phyloP scores from a whole-genome alignment of 1,284 basidiomycete genomes.

The Phellopilus nigrolimitatus region DNA sequence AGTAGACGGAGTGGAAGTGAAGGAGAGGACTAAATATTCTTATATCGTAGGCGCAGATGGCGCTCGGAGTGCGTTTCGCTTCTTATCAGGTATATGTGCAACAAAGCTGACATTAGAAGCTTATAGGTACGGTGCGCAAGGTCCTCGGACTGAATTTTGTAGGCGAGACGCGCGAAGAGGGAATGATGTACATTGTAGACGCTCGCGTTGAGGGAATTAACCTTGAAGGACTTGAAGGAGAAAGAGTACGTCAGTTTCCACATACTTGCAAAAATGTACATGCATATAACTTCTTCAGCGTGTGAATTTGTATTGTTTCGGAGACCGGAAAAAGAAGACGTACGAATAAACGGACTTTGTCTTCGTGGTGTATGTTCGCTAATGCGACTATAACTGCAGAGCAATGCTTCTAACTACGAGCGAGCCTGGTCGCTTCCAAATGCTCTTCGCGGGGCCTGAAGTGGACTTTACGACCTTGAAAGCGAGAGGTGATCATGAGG shows the following conservation, averaged over 20 bases:
- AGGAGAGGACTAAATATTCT: not conserved
- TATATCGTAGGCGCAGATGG: conserved; percentile 36
- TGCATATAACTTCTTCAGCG: conserved; percentile 10
- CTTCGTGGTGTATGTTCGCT: not conserved
- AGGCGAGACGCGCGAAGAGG: conserved; percentile 36
- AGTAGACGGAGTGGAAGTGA: not conserved
- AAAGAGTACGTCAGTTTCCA: conserved; percentile 22
- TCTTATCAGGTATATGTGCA: not conserved
- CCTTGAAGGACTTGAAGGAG: conserved; percentile 28
- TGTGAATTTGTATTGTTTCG: conserved; percentile 27
- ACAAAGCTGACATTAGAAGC: not conserved
- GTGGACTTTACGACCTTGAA: conserved; percentile 20
- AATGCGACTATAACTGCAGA: not conserved
- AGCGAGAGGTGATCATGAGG: conserved; percentile 14
- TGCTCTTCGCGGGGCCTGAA: conserved; percentile 16
- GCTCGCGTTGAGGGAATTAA: conserved; percentile 35
- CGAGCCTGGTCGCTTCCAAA: not conserved
- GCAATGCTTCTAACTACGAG: not conserved
- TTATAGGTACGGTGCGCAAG: conserved; percentile 31
- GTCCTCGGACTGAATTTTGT: conserved; percentile 39
- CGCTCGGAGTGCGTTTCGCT: conserved; percentile 28
- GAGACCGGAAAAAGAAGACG: conserved; percentile 25
- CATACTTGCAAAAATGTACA: not conserved
- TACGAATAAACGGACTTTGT: not conserved
- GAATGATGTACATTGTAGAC: conserved; percentile 36